Base-by-base conservation (phyloP, 1,139 yeast genomes). In the Candida glucosophila region DNA sequence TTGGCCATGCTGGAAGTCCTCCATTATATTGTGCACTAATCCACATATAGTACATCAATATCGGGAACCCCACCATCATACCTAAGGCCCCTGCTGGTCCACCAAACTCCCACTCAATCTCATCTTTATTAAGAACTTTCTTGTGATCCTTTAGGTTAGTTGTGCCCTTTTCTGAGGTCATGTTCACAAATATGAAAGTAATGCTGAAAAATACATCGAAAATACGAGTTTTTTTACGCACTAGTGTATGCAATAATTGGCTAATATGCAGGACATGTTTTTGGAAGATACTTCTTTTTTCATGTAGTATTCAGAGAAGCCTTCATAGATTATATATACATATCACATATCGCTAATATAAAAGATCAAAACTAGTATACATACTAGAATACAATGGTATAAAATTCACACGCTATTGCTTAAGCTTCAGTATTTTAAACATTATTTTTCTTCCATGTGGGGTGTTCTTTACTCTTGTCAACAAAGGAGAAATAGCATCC, bases 21-120 rank as follows among this genome's bases (percentile, higher is more conserved):
- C 61, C 61, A 52, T 85, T 82, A 53, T 79, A 85, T 39, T 73
- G 69, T 33, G 92, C 90, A 46, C 88, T 72, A 31, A 88, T 75
- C 93, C 95, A 90, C 90, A 90, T 79, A 58, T 90, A 90, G 70
- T 81, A 83, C 98, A 90, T 90, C 46, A 92, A 65, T 27, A 78
- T 49, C 5, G 98, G 98, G 59, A 90, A 92, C 3, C 94, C 94
- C 25, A 72, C 48, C 77, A 90, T 75, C 96, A 90, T 88, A n/a
- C 90, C 86, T 12, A 77, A 33, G 22, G 85, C 95, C 28, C 98
- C 98, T 9, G 65, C 50, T 14, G 94, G 81, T 0, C 97, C 98
- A 27, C 98, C 98, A 47, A 90, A 90, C 43, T 90, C 98, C 58
- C 73, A 83, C 45, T 77, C 88, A 35, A 63, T 58, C 27, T 63